Base-by-base conservation (phyloP, 768 basidiomycete genomes). In the Russula compacta region DNA sequence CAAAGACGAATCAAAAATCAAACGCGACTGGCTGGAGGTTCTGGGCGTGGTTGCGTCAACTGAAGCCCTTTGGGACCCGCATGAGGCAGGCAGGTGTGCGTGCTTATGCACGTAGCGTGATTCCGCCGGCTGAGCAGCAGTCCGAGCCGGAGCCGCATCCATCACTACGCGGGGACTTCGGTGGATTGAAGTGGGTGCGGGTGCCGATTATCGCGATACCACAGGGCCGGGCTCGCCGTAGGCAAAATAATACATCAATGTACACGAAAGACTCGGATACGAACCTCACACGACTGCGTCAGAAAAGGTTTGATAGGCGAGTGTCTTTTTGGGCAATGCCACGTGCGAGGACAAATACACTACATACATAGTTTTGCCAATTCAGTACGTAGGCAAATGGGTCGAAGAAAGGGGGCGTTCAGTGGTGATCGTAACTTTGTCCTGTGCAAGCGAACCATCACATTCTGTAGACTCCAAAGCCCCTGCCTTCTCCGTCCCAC, bases 391-490 rank as follows among this genome's bases (percentile, higher is more conserved):
- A 51, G 49, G n/a, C 49, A 6, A 36, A 33, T 14, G 15, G 8
- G 19, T 21, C 19, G 19, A 46, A 21, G 6, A 33, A 35, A 19
- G n/a, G 6, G n/a, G 2, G 50, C n/a, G 19, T 38, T 52, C 50
- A 14, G 24, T 35, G 19, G 48, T 50, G 39, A 42, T 42, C 14
- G 38, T 32, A 46, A 56, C 44, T 14, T 19, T 46, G 33, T 35
- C 4, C 8, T 32, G 7, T n/a, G 8, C 7, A 35, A 53, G 8
- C 32, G 33, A n/a, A 10, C 33, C 48, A 6, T 51, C 46, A 95
- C 92, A 95, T 95, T 64, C 92, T 83, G 75, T 92, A 95, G 40
- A 91, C 89, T 6, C 93, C 93, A 74, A 89, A 94, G n/a, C 83
- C 87, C 66, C 77, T 82, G 46, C 73, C 78, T 59, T 79, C 76